Base-by-base conservation (phyloP, 2,329 filamentous ascomycete species). In the Thelonectria rubi region DNA sequence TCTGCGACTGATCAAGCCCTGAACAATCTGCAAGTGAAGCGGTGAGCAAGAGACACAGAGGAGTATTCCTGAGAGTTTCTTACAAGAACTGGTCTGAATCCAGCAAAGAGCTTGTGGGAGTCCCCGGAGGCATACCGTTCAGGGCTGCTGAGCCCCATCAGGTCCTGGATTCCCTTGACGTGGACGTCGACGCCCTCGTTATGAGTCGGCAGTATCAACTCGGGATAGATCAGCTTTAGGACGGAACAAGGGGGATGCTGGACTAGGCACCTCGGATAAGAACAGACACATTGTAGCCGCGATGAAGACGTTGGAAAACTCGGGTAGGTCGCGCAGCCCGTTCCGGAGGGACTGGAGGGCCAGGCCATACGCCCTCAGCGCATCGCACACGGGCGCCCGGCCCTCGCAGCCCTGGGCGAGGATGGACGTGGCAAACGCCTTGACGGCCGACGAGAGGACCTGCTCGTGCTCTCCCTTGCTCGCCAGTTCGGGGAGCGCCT, bases 1-100 rank as follows among this genome's bases (percentile, higher is more conserved):
- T 21, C 37, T 40, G 2, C 63, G 43, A 4, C 46, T 42, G 8
- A 47, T 18, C n/a, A 65, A 47, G 7, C 52, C 43, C 18, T 60
- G 43, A 17, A 63, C 30, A 17, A 60, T 59, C 63, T 65, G 15
- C 10, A 9, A n/a, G 11, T 5, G 10, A 7, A 24, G 11, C 15
- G 32, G n/a, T 37, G 10, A 18, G 40, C n/a, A 4, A 24, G 21
- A 4, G 21, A 24, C 21, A 3, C 3, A 7, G 3, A 7, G 7
- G 21, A 24, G 21, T 24, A 24, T 24, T 3, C 3, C 21, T 24
- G 21, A 24, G 4, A 24, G 7, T 7, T 24, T 17, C 75, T 40
- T 67, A 79, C 78, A 30, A 80, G 65, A 6, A 77, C 63, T 7
- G 79, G 77, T n/a, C 79, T 67, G 49, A 77, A 77, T 0, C 78